Conservation (phyloP, 2,329 filamentous ascomycete genomes). For the Penicillium sp. region DNA sequence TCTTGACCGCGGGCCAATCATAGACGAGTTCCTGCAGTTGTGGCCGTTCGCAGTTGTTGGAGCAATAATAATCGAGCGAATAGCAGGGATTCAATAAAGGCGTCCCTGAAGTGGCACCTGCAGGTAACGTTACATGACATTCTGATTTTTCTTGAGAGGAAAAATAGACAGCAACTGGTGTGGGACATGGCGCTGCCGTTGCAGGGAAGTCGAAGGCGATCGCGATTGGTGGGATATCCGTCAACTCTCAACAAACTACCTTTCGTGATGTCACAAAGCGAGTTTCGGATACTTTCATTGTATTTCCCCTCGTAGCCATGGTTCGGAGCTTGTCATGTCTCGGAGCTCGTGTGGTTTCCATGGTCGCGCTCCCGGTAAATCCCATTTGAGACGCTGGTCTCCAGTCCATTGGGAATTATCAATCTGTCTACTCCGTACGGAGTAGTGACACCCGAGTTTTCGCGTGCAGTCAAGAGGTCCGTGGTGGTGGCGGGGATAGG, state of each 20-base stretch:
- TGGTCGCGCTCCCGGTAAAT: slow-evolving; percentile 2
- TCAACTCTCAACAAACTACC: slow-evolving; percentile 3
- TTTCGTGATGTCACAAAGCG: neutral
- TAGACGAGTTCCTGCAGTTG: slow-evolving; percentile 12
- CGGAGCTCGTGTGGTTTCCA: slow-evolving; percentile 6
- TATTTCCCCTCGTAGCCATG: neutral
- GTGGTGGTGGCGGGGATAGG: neutral
- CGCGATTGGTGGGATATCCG: slow-evolving; percentile 9
- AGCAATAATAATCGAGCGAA: too few species aligned
- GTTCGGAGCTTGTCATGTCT: slow-evolving; percentile 5
- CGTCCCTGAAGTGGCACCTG: slow-evolving; percentile 9
- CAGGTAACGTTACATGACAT: slow-evolving; percentile 20
- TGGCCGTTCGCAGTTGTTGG: neutral
- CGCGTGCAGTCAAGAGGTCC: neutral
- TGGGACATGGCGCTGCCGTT: slow-evolving; percentile 1
- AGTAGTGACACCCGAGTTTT: slow-evolving; percentile 5
- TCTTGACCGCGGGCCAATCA: slow-evolving; percentile 3
- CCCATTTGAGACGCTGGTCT: neutral
- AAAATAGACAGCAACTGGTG: neutral
- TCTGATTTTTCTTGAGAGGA: neutral
- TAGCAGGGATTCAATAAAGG: slow-evolving; percentile 7
- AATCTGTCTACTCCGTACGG: neutral
- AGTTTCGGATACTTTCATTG: neutral
- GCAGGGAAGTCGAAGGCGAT: slow-evolving; percentile 2
- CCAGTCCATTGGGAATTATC: neutral